Conservation (phyloP, 495 filamentous ascomycete species). For the Daldinia grandis region DNA sequence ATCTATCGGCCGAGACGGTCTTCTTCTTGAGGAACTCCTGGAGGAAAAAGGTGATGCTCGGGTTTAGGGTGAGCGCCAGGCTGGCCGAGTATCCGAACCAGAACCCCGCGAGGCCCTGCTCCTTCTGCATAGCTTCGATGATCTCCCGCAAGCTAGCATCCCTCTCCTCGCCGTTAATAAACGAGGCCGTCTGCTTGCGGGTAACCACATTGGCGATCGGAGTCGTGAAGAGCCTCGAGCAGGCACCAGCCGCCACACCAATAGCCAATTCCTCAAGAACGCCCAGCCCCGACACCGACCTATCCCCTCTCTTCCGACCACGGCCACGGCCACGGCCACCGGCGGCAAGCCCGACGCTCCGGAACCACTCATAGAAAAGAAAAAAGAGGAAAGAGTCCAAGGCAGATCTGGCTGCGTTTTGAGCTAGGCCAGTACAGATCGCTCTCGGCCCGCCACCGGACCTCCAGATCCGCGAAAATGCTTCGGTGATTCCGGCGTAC, state of each 20-base stretch:
- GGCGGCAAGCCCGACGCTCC: conserved; percentile 65
- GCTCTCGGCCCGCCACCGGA: conserved; percentile 72
- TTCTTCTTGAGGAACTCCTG: conserved; percentile 73
- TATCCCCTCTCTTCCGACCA: conserved; percentile 27
- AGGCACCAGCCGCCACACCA: conserved; percentile 79
- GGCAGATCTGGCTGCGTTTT: conserved; percentile 77
- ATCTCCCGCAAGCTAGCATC: conserved; percentile 64
- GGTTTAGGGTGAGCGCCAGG: conserved; percentile 84
- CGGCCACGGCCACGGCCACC: conserved; percentile 20
- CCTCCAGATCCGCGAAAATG: conserved; percentile 74
- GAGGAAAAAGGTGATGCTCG: conserved; percentile 84
- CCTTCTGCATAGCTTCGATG: conserved; percentile 66
- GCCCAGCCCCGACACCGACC: conserved; percentile 61
- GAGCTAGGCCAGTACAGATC: conserved; percentile 77
- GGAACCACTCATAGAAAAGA: conserved; percentile 71
- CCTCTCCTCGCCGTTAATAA: conserved; percentile 44
- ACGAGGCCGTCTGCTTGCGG: conserved; percentile 74
- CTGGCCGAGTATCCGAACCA: conserved; percentile 92
- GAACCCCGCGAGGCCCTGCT: conserved; percentile 79
- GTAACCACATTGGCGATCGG: conserved; percentile 87
- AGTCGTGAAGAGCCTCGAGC: conserved; percentile 80
- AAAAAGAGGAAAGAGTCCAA: conserved; percentile 86
- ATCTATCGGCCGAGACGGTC: conserved; percentile 59
- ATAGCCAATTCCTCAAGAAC: conserved; percentile 78
- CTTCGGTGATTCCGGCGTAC: conserved; percentile 72